Percentiles rank a stretch among this genome's conserved stretches.
Evolutionary conservation across 768 basidiomycete genomes (phyloP).

Genomic region (Kwoniella sp.): DNA sequence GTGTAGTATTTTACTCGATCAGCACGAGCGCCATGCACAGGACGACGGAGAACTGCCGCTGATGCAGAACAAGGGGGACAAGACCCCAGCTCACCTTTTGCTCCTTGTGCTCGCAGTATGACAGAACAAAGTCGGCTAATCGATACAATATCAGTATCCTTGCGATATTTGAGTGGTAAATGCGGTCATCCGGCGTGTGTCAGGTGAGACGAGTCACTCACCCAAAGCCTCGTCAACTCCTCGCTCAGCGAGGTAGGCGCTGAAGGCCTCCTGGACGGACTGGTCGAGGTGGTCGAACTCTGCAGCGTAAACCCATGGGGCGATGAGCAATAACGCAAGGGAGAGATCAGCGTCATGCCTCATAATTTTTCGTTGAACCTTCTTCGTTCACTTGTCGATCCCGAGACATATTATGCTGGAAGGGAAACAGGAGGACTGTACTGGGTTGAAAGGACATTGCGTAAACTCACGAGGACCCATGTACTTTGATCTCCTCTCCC

Average conservation of each 20-base stretch:
- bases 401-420: too few species aligned
- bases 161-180: not conserved
- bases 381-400: too few species aligned
- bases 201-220: slow-evolving; percentile 21
- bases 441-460: too few species aligned
- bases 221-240: slow-evolving; percentile 75
- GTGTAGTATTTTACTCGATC: slow-evolving; percentile 9
- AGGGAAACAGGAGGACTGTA: too few species aligned
- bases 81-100: slow-evolving; percentile 68
- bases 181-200: not conserved
- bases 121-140: slow-evolving; percentile 77
- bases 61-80: too few species aligned
- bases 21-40: too few species aligned
- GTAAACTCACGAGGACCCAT: slow-evolving; percentile 81
- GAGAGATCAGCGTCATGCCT: too few species aligned
- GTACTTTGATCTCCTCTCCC: slow-evolving; percentile 87
- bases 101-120: slow-evolving; percentile 86
- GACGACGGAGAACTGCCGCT: too few species aligned
- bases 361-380: too few species aligned
- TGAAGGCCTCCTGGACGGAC: slow-evolving; percentile 85
- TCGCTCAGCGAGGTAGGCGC: slow-evolving; percentile 83
- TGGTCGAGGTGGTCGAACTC: slow-evolving; percentile 90
- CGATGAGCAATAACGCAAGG: slow-evolving; percentile 4
- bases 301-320: too few species aligned
- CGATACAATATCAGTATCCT: too few species aligned